Conservation (phyloP, 192 early-diverging fungal genomes). For the Backusella luteola region DNA sequence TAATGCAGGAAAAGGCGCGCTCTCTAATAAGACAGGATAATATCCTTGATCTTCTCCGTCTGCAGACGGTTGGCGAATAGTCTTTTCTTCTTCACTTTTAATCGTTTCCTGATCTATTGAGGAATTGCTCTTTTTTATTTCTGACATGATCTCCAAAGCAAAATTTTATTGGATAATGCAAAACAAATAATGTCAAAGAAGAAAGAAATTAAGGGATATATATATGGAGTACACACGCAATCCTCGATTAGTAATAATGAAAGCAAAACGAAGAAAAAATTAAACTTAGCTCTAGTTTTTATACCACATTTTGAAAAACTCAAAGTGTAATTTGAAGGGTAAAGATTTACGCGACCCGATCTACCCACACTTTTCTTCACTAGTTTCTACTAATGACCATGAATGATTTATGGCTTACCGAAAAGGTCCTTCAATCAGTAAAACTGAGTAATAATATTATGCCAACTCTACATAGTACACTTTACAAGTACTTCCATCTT, state of each 20-base stretch:
- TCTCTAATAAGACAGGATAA: constrained; percentile 7
- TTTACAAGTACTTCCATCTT: background rate
- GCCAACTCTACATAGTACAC: background rate
- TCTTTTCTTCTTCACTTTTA: background rate
- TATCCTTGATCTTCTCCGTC: background rate
- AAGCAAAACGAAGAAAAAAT: background rate
- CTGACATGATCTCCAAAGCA: background rate
- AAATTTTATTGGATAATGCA: background rate
- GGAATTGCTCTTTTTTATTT: background rate
- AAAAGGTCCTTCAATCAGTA: background rate
- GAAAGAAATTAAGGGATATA: background rate
- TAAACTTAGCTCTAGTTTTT: background rate
- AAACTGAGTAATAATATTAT: background rate
- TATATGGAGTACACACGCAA: background rate
- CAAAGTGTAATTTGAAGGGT: background rate
- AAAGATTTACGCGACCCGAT: background rate
- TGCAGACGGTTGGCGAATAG: background rate
- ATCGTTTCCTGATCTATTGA: constrained; percentile 3
- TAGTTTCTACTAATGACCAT: background rate
- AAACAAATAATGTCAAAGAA: background rate
- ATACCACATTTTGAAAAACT: background rate
- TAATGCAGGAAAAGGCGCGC: constrained; percentile 13
- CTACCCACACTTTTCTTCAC: background rate
- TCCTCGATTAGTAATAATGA: background rate
- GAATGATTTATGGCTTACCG: background rate